Conservation (phyloP, 164 flowering plant species). For the Protea cynaroides region DNA sequence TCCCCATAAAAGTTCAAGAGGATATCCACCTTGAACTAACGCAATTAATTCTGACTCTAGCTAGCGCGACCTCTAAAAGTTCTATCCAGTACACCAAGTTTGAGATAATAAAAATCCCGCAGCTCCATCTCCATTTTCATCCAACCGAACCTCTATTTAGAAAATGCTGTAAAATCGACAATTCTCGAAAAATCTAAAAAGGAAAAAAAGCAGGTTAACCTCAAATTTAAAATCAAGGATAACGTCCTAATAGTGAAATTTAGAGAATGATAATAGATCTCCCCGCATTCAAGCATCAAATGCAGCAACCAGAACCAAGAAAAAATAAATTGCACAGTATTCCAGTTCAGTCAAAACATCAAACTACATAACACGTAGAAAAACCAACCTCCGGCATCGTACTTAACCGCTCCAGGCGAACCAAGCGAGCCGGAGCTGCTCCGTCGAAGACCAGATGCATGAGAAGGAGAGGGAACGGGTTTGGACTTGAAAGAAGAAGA, state of each 20-base stretch:
- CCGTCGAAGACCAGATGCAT: conserved; percentile 30
- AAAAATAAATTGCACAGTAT: background rate
- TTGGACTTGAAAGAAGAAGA: conserved; percentile 34
- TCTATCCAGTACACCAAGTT: no score
- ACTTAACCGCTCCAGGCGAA: conserved; percentile 25
- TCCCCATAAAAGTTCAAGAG: no score
- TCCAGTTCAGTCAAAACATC: background rate
- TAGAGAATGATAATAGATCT: background rate
- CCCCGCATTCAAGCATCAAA: background rate
- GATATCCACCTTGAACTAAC: no score
- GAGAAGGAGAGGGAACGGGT: conserved; percentile 6
- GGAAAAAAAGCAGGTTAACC: background rate
- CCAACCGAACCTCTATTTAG: background rate
- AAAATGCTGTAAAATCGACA: background rate
- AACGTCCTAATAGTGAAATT: background rate
- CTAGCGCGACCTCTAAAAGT: no score
- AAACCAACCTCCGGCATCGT: conserved; percentile 45
- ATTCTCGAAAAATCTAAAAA: background rate
- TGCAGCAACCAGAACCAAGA: conserved; percentile 3
- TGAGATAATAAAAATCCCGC: no score
- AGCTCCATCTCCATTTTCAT: no score
- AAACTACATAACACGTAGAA: background rate
- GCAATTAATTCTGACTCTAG: no score
- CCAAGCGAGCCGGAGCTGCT: conserved; percentile 36
- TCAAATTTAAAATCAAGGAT: background rate